Evolutionary conservation across 1,139 yeast species (phyloP), one percentile per base, ranked within the genome.

Genomic region (Pneumocystis oryctolagi): DNA sequence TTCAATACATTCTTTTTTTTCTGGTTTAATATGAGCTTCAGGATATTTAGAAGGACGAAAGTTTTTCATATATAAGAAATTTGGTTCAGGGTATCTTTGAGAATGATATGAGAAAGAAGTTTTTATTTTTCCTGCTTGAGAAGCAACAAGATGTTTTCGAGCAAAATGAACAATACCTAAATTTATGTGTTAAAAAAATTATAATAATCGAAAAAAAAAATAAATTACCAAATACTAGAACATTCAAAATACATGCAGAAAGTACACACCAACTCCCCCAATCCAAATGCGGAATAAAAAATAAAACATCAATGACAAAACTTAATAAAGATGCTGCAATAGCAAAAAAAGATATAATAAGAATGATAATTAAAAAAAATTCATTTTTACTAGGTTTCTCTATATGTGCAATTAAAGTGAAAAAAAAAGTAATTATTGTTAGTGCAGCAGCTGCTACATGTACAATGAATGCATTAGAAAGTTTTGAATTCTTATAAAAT

Each of bases 401-500:
- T 47, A 47, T 2, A 47, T 47, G 55, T 25, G 55, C 55, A 47
- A 47, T 47, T 25, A 78, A 61, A 0, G 80, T 70, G 62, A 73
- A 69, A 6, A 75, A 42, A 40, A 78, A 69, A 66, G 84, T 73
- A 9, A 86, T 68, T 62, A 84, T 77, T n/a, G 87, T 83, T 71
- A 88, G 77, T 0, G 90, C 95, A 18, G 88, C 82, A 3, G 95
- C 88, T 40, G 90, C 82, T 0, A 95, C 95, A 67, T 87, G 89
- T 25, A 88, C 82, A 59, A 90, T 82, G 63, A 92, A 78, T 60
- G 88, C 78, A 67, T 83, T 82, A 2, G 94, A 84, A 62, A 90
- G 79, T 1, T 79, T 80, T 68, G 96, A 78, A 1, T 89, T 84
- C 58, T 77, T 75, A 0, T 81, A 75, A 16, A 83, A 81, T 14